Evolutionary conservation across 1,284 basidiomycete species (phyloP), one percentile per base, ranked within the genome.

Genomic region (Peniophora sp.): DNA sequence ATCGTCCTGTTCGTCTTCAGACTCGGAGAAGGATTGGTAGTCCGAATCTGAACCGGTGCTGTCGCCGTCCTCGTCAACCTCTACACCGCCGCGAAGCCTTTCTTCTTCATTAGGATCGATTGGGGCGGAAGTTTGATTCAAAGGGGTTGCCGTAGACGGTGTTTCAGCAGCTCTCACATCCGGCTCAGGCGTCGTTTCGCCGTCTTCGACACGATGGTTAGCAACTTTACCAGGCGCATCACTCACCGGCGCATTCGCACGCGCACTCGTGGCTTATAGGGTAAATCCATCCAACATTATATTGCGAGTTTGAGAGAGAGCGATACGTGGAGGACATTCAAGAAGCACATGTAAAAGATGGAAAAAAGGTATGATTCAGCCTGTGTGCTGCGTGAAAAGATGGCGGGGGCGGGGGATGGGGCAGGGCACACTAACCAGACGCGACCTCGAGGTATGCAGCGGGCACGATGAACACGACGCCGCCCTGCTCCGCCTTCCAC

Each of bases 401-500:
- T 12, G 37, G 8, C 37, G 15, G n/a, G 37, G 18, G 37, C 37
- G 37, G 6, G 37, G 37, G 15, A 36, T 10, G n/a, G 37, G 37
- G 58, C 58, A 55, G 63, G 65, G 61, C 62, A 56, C 55, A 67
- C 90, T 92, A 85, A 93, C 91, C 90, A 78, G 86, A 83, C 60
- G 75, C 72, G 59, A 87, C 66, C 67, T 95, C 88, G 64, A 97
- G 67, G 64, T 96, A 97, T 17, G 85, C 81, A 39, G 92, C 90
- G 45, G 94, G 94, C 3, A 94, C 91, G 61, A 94, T 83, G 69
- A 88, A 88, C 52, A 95, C 82, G 53, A 83, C 68, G 34, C 92
- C 92, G 51, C 78, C 79, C 63, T 81, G 79, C 69, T 95, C 92
- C 34, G 85, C 86, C 71, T 94, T 96, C 89, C 90, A 97, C 94